A percentile compares a stretch with the other conserved stretches of the same genome.
phyloP scores from a whole-genome alignment of 495 filamentous ascomycete species.

The Baudoinia panamericana region DNA sequence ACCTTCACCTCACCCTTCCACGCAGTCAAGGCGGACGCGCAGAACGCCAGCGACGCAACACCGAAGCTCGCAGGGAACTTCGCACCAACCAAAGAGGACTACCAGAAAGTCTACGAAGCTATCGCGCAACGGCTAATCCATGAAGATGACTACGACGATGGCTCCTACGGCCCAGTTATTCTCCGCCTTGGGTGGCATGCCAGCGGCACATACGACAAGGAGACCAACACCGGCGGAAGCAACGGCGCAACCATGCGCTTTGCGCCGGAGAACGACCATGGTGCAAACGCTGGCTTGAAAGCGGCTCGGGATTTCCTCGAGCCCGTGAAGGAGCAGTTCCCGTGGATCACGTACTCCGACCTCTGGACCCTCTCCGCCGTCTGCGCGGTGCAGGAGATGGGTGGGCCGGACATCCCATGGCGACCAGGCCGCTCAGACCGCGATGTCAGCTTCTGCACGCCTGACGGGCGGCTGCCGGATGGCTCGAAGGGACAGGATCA shows the following conservation, averaged over 20 bases:
- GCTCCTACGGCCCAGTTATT: conserved; percentile 75
- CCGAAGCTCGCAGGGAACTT: conserved; percentile 38
- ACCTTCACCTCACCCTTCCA: conserved; percentile 36
- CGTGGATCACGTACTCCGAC: conserved; percentile 93
- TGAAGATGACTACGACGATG: conserved; percentile 92
- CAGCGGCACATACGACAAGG: conserved; percentile 55
- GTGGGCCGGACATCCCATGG: conserved; percentile 78
- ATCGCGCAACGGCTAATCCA: conserved; percentile 68
- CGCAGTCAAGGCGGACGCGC: background rate
- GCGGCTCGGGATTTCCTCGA: conserved; percentile 83
- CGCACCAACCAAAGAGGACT: conserved; percentile 69
- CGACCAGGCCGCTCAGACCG: conserved; percentile 74
- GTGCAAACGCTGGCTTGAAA: conserved; percentile 85
- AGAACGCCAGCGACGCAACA: too few relatives aligned
- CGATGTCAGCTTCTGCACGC: conserved; percentile 73
- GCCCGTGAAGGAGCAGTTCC: conserved; percentile 77
- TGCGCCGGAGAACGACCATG: conserved; percentile 78
- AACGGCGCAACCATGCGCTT: conserved; percentile 99
- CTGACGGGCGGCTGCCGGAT: conserved; percentile 92
- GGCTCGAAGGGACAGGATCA: conserved; percentile 66
- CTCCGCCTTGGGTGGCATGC: conserved; percentile 29
- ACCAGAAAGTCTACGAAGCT: conserved; percentile 90
- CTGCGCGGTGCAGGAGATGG: conserved; percentile 85
- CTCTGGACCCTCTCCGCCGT: conserved; percentile 89
- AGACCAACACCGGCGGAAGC: conserved; percentile 80